phyloP scores from a whole-genome alignment of 345 rosid species.

The Boechera divaricarpa region DNA sequence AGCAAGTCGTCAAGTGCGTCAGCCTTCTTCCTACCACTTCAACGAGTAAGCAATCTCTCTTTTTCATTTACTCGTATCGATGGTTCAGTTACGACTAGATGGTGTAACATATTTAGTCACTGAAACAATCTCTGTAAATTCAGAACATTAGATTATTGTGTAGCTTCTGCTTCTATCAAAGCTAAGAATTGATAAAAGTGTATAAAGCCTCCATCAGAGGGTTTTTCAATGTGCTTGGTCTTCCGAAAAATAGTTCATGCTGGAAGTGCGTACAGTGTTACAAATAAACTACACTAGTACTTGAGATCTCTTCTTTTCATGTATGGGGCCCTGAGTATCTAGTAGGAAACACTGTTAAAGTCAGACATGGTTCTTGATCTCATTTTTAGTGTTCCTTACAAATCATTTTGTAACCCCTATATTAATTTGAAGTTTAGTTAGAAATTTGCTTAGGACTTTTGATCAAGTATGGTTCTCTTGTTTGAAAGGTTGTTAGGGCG shows the following conservation, averaged over 20 bases:
- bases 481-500: conserved; percentile 88
- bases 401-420: background rate
- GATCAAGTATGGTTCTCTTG: conserved; percentile 25
- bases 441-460: conserved; percentile 7
- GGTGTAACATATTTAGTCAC: conserved; percentile 11
- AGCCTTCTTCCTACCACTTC: conserved; percentile 87
- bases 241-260: conserved; percentile 6
- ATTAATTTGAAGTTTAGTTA: background rate
- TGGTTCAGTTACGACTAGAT: conserved; percentile 19
- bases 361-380: conserved; percentile 26
- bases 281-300: background rate
- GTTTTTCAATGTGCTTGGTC: conserved; percentile 16
- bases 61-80: conserved; percentile 8
- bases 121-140: conserved; percentile 6
- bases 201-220: conserved; percentile 14
- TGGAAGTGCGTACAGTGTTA: conserved; percentile 10
- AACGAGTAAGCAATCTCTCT: conserved; percentile 60
- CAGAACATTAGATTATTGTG: background rate
- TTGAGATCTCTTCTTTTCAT: conserved; percentile 30
- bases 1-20: conserved; percentile 89
- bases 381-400: conserved; percentile 7
- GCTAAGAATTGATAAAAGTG: conserved; percentile 3
- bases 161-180: conserved; percentile 22
- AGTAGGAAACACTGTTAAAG: conserved; percentile 19
- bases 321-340: conserved; percentile 20